Conservation (phyloP, 805 yeast species). For the Naumovozyma dairenensis region DNA sequence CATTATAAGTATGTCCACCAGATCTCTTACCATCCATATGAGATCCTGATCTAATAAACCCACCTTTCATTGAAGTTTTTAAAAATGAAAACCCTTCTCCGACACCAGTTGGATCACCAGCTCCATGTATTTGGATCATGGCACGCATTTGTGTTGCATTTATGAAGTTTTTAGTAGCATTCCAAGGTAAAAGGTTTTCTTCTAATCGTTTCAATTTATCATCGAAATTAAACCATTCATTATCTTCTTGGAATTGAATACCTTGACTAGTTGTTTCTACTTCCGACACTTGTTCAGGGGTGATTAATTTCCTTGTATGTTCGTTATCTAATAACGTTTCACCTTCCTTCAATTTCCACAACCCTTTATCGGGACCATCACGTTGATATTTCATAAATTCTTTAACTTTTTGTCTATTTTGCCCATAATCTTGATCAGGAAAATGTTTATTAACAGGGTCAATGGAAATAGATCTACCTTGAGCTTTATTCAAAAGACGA, state of each 20-base stretch:
- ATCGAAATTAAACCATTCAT: conserved; percentile 43
- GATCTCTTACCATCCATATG: conserved; percentile 28
- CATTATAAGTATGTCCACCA: conserved; percentile 65
- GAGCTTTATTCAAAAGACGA: conserved; percentile 69
- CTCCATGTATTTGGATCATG: conserved; percentile 89
- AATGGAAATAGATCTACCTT: conserved; percentile 66
- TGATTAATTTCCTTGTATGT: conserved; percentile 67
- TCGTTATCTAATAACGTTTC: conserved; percentile 67
- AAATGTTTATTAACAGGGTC: conserved; percentile 85
- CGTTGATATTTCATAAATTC: conserved; percentile 98
- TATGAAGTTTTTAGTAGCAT: conserved; percentile 79
- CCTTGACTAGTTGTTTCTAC: conserved; percentile 90
- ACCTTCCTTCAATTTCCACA: conserved; percentile 74
- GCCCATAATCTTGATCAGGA: conserved; percentile 97
- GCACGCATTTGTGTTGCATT: conserved; percentile 95
- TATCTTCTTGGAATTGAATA: conserved; percentile 79
- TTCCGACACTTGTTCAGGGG: conserved; percentile 84
- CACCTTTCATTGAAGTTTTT: conserved; percentile 91
- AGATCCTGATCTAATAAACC: conserved; percentile 42
- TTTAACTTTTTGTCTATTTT: conserved; percentile 85
- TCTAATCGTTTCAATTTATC: conserved; percentile 53
- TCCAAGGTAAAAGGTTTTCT: conserved; percentile 91
- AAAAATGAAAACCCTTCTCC: conserved; percentile 84
- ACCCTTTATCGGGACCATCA: conserved; percentile 88
- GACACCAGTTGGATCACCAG: conserved; percentile 88